Conservation (phyloP, 2,329 filamentous ascomycete genomes). For the Dactylellina haptotyla region DNA sequence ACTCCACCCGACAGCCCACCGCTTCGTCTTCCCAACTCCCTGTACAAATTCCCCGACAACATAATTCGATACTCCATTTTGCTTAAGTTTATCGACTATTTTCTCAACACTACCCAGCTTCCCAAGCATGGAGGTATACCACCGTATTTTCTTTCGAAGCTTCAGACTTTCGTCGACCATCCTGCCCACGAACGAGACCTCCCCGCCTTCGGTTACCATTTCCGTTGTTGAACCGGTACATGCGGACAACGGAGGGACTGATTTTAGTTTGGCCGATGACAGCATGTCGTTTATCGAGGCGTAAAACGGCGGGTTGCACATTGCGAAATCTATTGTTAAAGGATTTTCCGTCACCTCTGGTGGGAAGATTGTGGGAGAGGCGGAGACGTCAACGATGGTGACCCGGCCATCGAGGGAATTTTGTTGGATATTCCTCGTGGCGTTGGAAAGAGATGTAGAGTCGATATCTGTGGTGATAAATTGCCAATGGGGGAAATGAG, state of each 20-base stretch:
- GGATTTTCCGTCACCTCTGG: neutral
- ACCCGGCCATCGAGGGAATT: conserved; percentile 20
- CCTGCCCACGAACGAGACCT: conserved; percentile 76
- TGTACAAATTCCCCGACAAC: conserved; percentile 83
- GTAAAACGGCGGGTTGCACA: conserved; percentile 98
- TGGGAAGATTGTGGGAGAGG: conserved; percentile 27
- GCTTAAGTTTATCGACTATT: conserved; percentile 70
- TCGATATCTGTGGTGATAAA: conserved; percentile 46
- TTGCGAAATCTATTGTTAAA: conserved; percentile 77
- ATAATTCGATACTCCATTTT: conserved; percentile 75
- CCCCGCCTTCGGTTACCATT: conserved; percentile 85
- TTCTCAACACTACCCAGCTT: conserved; percentile 76
- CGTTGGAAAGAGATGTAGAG: conserved; percentile 48
- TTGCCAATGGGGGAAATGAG: conserved; percentile 23
- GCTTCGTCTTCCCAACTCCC: conserved; percentile 75
- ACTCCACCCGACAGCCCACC: conserved; percentile 92
- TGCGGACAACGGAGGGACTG: conserved; percentile 70
- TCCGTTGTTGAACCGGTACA: conserved; percentile 80
- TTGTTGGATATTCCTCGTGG: conserved; percentile 20
- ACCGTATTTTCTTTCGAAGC: conserved; percentile 71
- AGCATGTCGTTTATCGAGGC: conserved; percentile 75
- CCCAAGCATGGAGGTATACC: conserved; percentile 93
- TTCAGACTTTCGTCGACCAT: conserved; percentile 76
- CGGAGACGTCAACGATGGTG: conserved; percentile 17
- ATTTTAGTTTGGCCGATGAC: conserved; percentile 73